Evolutionary conservation across 306 rosid species (phyloP).

Genomic region (Fragaria iinumae): DNA sequence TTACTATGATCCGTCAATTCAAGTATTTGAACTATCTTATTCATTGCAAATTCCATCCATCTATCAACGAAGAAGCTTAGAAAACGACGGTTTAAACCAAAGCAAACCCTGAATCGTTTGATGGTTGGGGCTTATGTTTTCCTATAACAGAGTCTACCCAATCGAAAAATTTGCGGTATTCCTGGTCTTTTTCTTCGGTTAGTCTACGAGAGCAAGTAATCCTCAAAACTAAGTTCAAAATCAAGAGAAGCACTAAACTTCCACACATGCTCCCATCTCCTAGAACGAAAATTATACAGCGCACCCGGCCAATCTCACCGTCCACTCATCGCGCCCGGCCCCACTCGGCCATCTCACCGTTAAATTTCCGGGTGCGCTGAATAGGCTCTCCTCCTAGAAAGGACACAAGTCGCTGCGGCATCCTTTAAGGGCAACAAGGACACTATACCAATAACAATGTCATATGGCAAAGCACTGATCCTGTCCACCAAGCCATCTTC

Average conservation of each 20-base stretch:
- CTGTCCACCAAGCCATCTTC: not conserved
- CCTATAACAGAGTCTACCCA: not conserved
- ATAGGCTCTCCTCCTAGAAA: not conserved
- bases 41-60: not conserved
- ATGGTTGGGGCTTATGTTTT: not conserved
- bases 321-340: too few species aligned
- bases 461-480: not conserved
- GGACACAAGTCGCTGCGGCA: not conserved
- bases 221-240: not conserved
- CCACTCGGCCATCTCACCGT: too few species aligned
- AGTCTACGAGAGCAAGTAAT: too few species aligned
- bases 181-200: not conserved
- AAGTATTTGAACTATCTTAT: not conserved
- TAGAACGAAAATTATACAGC: too few species aligned
- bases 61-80: not conserved
- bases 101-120: not conserved
- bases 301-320: too few species aligned
- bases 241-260: not conserved
- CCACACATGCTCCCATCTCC: not conserved
- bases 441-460: not conserved
- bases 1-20: not conserved
- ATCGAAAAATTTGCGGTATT: not conserved
- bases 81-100: not conserved
- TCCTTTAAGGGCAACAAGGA: not conserved
- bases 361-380: too few species aligned